Evolutionary conservation across 2,329 filamentous ascomycete species (phyloP).

Genomic region (Cytospora chrysosperma): DNA sequence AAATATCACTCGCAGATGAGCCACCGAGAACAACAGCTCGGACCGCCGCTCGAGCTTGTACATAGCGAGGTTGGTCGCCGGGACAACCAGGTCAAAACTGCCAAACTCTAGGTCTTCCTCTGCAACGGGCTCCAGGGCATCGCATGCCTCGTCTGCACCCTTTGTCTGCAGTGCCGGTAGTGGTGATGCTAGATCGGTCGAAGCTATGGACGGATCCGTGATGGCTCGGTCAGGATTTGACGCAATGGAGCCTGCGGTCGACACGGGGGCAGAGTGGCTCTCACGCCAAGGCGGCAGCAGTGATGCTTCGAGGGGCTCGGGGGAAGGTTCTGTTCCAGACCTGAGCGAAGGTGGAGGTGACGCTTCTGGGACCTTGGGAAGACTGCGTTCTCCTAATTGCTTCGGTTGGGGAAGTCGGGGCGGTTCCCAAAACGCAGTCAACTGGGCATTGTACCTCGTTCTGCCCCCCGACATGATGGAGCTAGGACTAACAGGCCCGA

Average conservation of each 20-base stretch:
- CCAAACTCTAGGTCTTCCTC: conserved; percentile 48
- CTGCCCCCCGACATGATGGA: conserved; percentile 8
- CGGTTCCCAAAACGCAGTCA: background rate
- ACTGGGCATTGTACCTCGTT: conserved; percentile 17
- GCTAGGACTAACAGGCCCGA: conserved; percentile 8
- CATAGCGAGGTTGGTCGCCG: conserved; percentile 29
- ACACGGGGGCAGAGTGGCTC: background rate
- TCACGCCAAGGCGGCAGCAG: background rate
- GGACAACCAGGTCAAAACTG: conserved; percentile 48
- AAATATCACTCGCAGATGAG: conserved; percentile 41
- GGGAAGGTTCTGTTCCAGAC: conserved; percentile 2
- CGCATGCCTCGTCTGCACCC: conserved; percentile 51
- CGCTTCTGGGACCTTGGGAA: conserved; percentile 16
- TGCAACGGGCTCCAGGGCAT: conserved; percentile 46
- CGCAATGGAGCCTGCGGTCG: background rate
- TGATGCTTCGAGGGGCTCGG: background rate
- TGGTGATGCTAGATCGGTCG: conserved; percentile 19
- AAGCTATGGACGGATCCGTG: conserved; percentile 21
- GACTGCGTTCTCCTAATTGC: conserved; percentile 18
- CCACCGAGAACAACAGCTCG: conserved; percentile 55
- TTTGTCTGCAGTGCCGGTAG: conserved; percentile 43
- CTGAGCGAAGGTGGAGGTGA: conserved; percentile 1
- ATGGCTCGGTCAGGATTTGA: conserved; percentile 11
- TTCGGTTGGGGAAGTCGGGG: background rate
- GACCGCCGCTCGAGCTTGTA: conserved; percentile 55